phyloP scores from a whole-genome alignment of 768 basidiomycete species.

The Tricholoma hemisulphureum region DNA sequence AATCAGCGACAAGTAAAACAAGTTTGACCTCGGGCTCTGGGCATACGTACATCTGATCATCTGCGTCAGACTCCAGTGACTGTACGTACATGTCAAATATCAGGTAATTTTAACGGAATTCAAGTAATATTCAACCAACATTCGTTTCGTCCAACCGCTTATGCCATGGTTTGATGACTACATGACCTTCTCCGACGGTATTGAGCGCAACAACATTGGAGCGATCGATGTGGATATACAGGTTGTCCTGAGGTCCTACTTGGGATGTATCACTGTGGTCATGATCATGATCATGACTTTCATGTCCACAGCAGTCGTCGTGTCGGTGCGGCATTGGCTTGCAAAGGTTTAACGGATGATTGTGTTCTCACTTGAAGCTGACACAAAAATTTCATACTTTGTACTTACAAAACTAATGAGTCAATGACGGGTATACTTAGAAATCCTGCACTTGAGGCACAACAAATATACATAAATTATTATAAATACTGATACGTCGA shows the following conservation, averaged over 20 bases:
- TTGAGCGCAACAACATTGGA: slow-evolving; percentile 82
- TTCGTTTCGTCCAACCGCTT: slow-evolving; percentile 65
- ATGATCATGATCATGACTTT: slow-evolving; percentile 51
- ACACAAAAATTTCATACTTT: too few relatives aligned
- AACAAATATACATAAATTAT: slow-evolving; percentile 4
- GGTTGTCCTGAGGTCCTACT: slow-evolving; percentile 62
- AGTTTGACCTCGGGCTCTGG: neutral
- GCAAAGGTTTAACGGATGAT: neutral
- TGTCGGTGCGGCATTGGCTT: slow-evolving; percentile 54
- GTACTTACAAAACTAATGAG: too few relatives aligned
- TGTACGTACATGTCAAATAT: slow-evolving; percentile 38
- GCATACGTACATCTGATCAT: slow-evolving; percentile 74
- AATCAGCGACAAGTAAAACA: neutral
- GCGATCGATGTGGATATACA: slow-evolving; percentile 75
- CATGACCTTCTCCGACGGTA: slow-evolving; percentile 46
- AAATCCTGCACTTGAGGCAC: neutral
- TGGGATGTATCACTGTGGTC: slow-evolving; percentile 55
- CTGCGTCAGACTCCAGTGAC: slow-evolving; percentile 87
- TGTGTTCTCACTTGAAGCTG: too few relatives aligned
- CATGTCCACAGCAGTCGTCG: slow-evolving; percentile 56
- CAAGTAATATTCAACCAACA: slow-evolving; percentile 40
- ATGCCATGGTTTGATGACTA: slow-evolving; percentile 87
- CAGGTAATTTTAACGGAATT: slow-evolving; percentile 2
- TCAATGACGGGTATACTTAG: too few relatives aligned
- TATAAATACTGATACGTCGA: too few relatives aligned